A percentile compares a stretch with the other conserved stretches of the same genome.
Evolutionary conservation across 2,329 filamentous ascomycete species (phyloP).

Genomic region (Mollisiaceae sp.): DNA sequence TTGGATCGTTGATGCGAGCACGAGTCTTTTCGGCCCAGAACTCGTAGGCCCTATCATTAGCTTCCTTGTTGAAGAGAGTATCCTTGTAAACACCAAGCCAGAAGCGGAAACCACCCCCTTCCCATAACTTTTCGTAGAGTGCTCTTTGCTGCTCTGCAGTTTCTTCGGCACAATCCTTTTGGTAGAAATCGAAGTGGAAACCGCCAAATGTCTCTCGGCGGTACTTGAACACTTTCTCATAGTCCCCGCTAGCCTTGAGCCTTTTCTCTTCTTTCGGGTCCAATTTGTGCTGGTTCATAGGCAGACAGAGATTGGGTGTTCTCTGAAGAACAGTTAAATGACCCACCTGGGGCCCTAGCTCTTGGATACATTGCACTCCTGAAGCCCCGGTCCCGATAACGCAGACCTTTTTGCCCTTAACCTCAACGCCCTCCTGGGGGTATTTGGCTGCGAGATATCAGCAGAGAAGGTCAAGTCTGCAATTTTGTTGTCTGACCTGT

Average conservation of each 20-base stretch:
- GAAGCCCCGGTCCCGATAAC: conserved; percentile 55
- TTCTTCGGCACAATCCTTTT: conserved; percentile 52
- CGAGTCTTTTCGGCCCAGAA: conserved; percentile 55
- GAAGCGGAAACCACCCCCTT: conserved; percentile 52
- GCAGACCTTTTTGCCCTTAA: conserved; percentile 55
- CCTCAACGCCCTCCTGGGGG: conserved; percentile 49
- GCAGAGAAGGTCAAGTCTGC: neutral
- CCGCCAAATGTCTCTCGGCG: conserved; percentile 54
- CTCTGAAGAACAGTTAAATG: conserved; percentile 58
- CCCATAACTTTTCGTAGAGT: conserved; percentile 51
- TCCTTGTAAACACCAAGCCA: conserved; percentile 55
- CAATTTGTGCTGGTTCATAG: conserved; percentile 58
- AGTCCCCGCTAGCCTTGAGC: conserved; percentile 45
- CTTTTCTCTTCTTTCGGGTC: conserved; percentile 49
- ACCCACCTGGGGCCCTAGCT: conserved; percentile 45
- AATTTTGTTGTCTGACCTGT: neutral
- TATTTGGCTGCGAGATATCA: conserved; percentile 21
- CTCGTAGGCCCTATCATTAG: conserved; percentile 52
- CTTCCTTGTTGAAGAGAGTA: conserved; percentile 46
- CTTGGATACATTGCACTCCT: conserved; percentile 37
- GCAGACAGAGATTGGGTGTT: conserved; percentile 62
- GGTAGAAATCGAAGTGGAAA: conserved; percentile 54
- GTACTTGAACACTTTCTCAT: conserved; percentile 49
- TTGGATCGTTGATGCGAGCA: conserved; percentile 50
- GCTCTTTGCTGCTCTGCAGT: conserved; percentile 50